These are phyloP conservation scores for Corymbia maculata DNA, from an alignment of 345 rosid genomes.

Conservation along the genomic window DNA sequence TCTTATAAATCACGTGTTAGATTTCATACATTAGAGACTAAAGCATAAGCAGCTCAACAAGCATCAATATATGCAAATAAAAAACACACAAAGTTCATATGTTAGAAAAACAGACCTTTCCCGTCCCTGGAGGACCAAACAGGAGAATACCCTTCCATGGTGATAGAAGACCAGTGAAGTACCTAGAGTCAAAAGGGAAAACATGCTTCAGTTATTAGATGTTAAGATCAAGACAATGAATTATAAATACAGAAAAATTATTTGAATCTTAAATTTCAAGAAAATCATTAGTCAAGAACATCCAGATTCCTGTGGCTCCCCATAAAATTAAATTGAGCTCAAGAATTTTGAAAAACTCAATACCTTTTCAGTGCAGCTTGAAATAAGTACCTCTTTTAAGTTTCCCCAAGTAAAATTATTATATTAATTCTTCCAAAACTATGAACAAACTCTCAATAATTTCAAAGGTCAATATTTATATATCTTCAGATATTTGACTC, in stretches of 20 bases:
- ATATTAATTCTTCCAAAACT: background rate
- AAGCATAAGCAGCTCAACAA: background rate
- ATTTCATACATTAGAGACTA: background rate
- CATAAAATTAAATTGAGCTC: background rate
- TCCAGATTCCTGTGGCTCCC: background rate
- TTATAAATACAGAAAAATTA: background rate
- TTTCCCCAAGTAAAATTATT: background rate
- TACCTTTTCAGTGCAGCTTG: background rate
- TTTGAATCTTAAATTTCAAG: background rate
- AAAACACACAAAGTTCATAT: background rate
- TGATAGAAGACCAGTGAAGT: conserved; percentile 88
- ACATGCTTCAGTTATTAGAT: background rate
- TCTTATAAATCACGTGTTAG: background rate
- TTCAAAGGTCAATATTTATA: background rate
- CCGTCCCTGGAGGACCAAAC: conserved; percentile 98
- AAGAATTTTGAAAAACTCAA: background rate
- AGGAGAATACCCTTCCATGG: conserved; percentile 99
- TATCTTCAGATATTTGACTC: background rate
- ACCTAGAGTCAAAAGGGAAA: conserved; percentile 28
- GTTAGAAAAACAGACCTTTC: conserved; percentile 53
- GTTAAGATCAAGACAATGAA: background rate
- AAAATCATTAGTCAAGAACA: background rate
- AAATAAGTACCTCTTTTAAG: background rate
- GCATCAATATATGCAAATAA: background rate
- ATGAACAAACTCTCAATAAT: background rate